Evolutionary conservation across 805 yeast genomes (phyloP), one percentile per base, ranked within the genome.

Genomic region (Kodamaea leandrae): DNA sequence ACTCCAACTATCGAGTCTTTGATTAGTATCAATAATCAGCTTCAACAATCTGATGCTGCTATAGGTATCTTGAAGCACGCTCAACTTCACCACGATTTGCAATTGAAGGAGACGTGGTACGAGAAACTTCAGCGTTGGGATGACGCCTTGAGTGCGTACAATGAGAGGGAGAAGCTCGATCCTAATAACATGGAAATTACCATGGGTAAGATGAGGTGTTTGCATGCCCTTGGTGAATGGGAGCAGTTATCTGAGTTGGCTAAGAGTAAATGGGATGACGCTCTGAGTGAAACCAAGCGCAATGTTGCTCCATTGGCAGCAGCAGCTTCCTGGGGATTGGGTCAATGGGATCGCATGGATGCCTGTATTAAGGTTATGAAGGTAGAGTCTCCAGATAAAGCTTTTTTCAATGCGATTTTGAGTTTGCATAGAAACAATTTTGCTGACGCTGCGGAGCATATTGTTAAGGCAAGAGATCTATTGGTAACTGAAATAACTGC

Each of bases 181-280:
- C 81, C 81, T 3, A 83, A 82, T 42, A 80, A 88, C 20, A 78
- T 85, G 68, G 98, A 91, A 49, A 83, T 89, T 1, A 85, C 91
- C 4, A 82, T 91, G 90, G 99, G 99, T 67, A 90, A 91, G 57
- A 88, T 93, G 97, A 77, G 98, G 63, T 90, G 98, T 63, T 69
- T 91, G 47, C 97, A 93, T 65, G 99, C 99, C 0, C 69, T 93
- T n/a, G 99, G 99, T 36, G 97, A 93, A 63, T 95, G 99, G 98
- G 98, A 91, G 47, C 85, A 83, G 51, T 69, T 95, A 17, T 82
- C 95, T 8, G 85, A 83, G 45, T 66, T 93, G 41, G 96, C 97
- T 0, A 83, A 81, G 51, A 82, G 80, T 32, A 88, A 86, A 56
- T 93, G 99, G 99, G 71, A 67, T 14, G 68, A 72, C 21, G 77